A percentile compares a stretch with the other conserved stretches of the same genome.
phyloP scores from a whole-genome alignment of 1,284 basidiomycete species.

The Tilletia indica region DNA sequence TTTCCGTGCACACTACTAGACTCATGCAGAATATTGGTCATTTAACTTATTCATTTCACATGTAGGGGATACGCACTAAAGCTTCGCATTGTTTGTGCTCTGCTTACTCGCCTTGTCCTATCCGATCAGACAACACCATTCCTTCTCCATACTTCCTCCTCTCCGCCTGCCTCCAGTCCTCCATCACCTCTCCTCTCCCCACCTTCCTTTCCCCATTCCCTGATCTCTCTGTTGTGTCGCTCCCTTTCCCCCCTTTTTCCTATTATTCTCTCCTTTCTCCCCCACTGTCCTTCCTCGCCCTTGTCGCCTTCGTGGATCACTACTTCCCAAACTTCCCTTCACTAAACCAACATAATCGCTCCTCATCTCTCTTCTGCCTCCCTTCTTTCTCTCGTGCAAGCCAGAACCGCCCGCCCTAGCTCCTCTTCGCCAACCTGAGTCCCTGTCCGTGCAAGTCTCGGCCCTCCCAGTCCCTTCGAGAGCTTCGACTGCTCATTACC shows the following conservation, averaged over 20 bases:
- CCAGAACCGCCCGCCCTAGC: neutral
- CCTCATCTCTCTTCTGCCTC: neutral
- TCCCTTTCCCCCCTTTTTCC: neutral
- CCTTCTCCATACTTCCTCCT: no score
- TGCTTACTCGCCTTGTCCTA: no score
- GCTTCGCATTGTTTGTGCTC: no score
- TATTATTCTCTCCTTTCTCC: neutral
- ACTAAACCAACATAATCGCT: neutral
- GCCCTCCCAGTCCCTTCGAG: neutral
- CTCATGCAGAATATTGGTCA: no score
- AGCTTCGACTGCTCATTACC: no score
- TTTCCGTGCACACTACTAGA: no score
- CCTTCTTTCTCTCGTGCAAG: neutral
- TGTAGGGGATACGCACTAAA: no score
- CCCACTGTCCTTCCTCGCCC: neutral
- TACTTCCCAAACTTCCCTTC: neutral
- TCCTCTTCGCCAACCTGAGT: neutral
- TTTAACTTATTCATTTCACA: no score
- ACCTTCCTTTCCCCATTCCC: neutral
- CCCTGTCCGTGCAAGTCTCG: neutral
- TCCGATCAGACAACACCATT: no score
- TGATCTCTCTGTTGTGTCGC: neutral
- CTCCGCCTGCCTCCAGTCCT: neutral
- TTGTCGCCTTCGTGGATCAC: neutral
- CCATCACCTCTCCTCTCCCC: neutral